Evolutionary conservation across 2,329 filamentous ascomycete species (phyloP).

Genomic region (Exophiala spinifera): DNA sequence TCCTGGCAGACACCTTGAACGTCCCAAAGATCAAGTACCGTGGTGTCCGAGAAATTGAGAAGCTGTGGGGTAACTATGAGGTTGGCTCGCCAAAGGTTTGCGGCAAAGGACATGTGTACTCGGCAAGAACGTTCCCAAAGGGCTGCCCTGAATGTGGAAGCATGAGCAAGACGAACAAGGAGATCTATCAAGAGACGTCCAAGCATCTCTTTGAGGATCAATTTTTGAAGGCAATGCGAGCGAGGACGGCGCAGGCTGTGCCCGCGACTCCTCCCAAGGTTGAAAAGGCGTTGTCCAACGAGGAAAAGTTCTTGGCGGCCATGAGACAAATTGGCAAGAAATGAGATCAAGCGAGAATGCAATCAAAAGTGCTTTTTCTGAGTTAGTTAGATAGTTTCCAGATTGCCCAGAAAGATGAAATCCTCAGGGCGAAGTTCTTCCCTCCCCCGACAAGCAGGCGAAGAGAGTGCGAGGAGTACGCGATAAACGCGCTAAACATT

Average conservation of each 20-base stretch:
- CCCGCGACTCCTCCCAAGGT: neutral
- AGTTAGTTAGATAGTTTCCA: too few species aligned
- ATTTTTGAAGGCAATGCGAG: constrained; percentile 9
- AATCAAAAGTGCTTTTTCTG: too few species aligned
- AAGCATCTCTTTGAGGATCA: constrained; percentile 14
- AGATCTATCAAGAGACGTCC: constrained; percentile 6
- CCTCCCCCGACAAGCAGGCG: too few species aligned
- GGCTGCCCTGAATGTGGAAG: constrained; percentile 27
- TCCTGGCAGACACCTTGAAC: neutral
- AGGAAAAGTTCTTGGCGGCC: constrained; percentile 12
- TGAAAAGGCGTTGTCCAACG: constrained; percentile 5
- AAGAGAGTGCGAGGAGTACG: too few species aligned
- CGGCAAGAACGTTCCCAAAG: constrained; percentile 18
- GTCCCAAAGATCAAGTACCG: constrained; percentile 13
- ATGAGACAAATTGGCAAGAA: constrained; percentile 10
- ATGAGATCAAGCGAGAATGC: neutral
- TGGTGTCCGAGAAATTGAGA: constrained; percentile 12
- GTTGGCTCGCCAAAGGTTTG: constrained; percentile 16
- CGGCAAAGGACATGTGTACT: constrained; percentile 18
- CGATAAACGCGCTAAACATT: too few species aligned
- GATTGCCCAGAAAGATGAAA: too few species aligned
- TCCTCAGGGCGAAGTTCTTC: too few species aligned
- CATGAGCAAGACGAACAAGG: constrained; percentile 2
- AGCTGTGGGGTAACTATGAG: constrained; percentile 17
- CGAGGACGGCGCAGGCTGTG: neutral